Percentiles rank a stretch among this genome's conserved stretches.
Evolutionary conservation across 108 stramenopile genomes (phyloP).

Genomic region (Seminavis robusta): DNA sequence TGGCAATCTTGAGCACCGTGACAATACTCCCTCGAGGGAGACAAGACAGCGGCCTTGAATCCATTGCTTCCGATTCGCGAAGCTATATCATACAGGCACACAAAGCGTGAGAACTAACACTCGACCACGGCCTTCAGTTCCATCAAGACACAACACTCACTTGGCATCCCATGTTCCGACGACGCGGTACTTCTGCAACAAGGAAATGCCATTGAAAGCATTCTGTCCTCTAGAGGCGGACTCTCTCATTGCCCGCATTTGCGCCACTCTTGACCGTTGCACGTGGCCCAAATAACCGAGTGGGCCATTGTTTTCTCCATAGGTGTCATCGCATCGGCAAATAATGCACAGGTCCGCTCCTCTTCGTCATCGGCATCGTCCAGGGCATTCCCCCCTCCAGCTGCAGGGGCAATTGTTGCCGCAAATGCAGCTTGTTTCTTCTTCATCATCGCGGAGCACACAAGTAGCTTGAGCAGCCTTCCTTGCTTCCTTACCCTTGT

Average conservation of each 20-base stretch:
- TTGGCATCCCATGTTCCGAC: slow-evolving; percentile 89
- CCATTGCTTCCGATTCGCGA: slow-evolving; percentile 78
- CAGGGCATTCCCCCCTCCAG: slow-evolving; percentile 30
- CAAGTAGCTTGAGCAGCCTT: slow-evolving; percentile 78
- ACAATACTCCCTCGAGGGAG: slow-evolving; percentile 80
- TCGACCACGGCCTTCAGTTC: neutral
- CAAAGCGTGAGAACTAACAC: neutral
- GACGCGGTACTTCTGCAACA: slow-evolving; percentile 64
- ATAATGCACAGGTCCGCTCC: slow-evolving; percentile 86
- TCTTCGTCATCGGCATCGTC: slow-evolving; percentile 42
- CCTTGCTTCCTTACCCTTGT: slow-evolving; percentile 66
- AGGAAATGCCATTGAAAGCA: slow-evolving; percentile 2
- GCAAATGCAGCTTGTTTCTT: slow-evolving; percentile 76
- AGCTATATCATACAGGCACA: slow-evolving; percentile 32
- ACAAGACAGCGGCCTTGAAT: slow-evolving; percentile 73
- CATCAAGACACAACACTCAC: too few relatives aligned
- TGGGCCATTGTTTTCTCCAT: slow-evolving; percentile 83
- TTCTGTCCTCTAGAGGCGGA: slow-evolving; percentile 39
- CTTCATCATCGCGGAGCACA: slow-evolving; percentile 77
- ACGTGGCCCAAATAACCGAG: slow-evolving; percentile 88
- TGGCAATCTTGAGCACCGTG: slow-evolving; percentile 51
- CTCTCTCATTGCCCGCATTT: slow-evolving; percentile 52
- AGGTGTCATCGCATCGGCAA: slow-evolving; percentile 83
- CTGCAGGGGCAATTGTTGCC: slow-evolving; percentile 61
- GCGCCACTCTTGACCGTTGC: slow-evolving; percentile 69